phyloP scores from a whole-genome alignment of 352 stramenopile species.

The Globisporangium rhizosaccharum region DNA sequence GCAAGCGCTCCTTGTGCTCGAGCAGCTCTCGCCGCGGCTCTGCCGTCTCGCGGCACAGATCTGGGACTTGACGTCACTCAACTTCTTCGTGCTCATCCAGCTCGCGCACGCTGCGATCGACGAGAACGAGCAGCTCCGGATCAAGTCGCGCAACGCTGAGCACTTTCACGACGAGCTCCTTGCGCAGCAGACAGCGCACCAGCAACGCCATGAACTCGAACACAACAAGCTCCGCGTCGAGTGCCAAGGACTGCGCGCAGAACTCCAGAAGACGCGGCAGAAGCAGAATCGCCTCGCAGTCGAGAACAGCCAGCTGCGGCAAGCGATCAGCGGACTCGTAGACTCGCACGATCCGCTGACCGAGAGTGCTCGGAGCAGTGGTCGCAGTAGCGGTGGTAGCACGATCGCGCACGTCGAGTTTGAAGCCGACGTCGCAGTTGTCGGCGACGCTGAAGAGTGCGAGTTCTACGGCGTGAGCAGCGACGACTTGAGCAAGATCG shows the following conservation, averaged over 20 bases:
- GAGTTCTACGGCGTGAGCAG: conserved; percentile 37
- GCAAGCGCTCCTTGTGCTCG: conserved; percentile 33
- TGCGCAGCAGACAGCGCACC: conserved; percentile 23
- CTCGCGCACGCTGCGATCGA: conserved; percentile 31
- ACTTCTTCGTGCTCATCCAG: conserved; percentile 59
- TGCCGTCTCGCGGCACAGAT: conserved; percentile 44
- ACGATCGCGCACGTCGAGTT: conserved; percentile 15
- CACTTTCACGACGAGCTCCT: conserved; percentile 26
- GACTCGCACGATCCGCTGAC: conserved; percentile 16
- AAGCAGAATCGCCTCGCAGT: conserved; percentile 38
- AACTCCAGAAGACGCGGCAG: conserved; percentile 49
- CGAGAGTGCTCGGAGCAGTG: neutral
- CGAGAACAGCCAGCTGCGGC: conserved; percentile 47
- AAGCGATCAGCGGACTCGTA: conserved; percentile 31
- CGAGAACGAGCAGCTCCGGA: conserved; percentile 25
- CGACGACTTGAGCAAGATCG: conserved; percentile 31
- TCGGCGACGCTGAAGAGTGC: conserved; percentile 35
- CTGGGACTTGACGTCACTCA: conserved; percentile 61
- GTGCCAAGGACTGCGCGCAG: conserved; percentile 35
- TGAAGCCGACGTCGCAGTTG: conserved; percentile 26
- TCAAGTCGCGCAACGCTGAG: conserved; percentile 24
- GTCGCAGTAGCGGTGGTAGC: conserved; percentile 13
- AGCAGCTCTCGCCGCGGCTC: conserved; percentile 40
- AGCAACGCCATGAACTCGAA: conserved; percentile 33
- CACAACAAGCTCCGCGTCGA: conserved; percentile 27